Base-by-base conservation (phyloP, 768 basidiomycete genomes). In the Suillus americanus region DNA sequence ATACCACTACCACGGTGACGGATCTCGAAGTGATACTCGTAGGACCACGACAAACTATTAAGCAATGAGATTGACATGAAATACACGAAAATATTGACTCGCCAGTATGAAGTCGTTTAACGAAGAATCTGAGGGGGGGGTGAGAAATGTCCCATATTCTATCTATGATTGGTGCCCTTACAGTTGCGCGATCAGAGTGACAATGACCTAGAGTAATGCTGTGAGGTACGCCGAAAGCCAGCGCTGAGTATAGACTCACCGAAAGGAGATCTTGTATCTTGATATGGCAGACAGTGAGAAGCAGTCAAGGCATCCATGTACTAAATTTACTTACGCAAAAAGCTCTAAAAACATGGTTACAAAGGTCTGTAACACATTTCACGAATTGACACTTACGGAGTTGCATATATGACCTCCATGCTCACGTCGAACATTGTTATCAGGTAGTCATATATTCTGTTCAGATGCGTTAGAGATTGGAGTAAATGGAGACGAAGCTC, bases 401-500 rank as follows among this genome's bases (percentile, higher is more conserved):
- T 69, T 23, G 73, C 76, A 35, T 70, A 65, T 60, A 77, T 55
- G 18, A 72, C 46, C 0, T 71, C 70, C 57, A 75, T 48, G 28
- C 62, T 62, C 57, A 64, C 71, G 33, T 74, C 56, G 41, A 71
- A 75, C 53, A 74, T 45, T 45, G 48, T 63, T 16, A 75, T 73
- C 38, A 75, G 54, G 51, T 72, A 74, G 48, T 74, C 66, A 64
- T 75, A 77, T 61, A 76, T 25, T 57, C 75, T 75, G 38, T 18
- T 48, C n/a, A 46, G 16, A 14, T 23, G 57, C 13, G 46, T 73
- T 59, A 71, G 62, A n/a, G 54, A 62, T 48, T 40, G 56, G n/a
- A 28, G 20, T 8, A 1, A 23, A 14, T 41, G 33, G 23, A 37
- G 54, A 61, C 59, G 46, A 30, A 25, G 35, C 35, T 18, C 70